Conservation (phyloP, 495 filamentous ascomycete genomes). For the Terfezia claveryi region DNA sequence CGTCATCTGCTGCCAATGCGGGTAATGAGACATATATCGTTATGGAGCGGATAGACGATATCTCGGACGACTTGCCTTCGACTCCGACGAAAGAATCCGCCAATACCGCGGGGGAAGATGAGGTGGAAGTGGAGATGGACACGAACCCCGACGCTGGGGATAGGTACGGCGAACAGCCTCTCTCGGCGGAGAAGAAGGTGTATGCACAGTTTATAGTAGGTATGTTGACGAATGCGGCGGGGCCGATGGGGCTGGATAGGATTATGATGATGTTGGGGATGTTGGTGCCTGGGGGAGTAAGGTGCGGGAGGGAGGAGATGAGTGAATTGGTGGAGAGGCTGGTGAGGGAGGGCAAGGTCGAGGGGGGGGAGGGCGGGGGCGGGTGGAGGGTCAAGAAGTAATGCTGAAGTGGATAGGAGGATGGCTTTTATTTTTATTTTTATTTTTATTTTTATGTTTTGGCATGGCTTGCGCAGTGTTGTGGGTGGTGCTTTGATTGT, state of each 20-base stretch:
- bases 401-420: no score
- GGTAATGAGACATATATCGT: background rate
- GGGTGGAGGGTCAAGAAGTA: background rate
- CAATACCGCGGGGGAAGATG: conserved; percentile 26
- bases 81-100: background rate
- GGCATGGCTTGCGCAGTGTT: no score
- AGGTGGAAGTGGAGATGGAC: conserved; percentile 19
- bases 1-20: background rate
- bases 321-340: conserved; percentile 34
- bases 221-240: conserved; percentile 65
- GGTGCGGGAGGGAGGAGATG: conserved; percentile 40
- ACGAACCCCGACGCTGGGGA: conserved; percentile 20
- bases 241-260: conserved; percentile 52
- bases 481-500: no score
- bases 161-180: conserved; percentile 29
- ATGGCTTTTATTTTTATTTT: no score
- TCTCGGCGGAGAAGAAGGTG: conserved; percentile 51
- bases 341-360: conserved; percentile 1
- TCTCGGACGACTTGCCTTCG: background rate
- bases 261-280: conserved; percentile 90
- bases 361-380: background rate
- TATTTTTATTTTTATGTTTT: no score
- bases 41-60: background rate
- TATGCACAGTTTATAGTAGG: conserved; percentile 81
- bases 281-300: conserved; percentile 62